phyloP scores from a whole-genome alignment of 164 flowering plant species.

The Vitis cinerea region DNA sequence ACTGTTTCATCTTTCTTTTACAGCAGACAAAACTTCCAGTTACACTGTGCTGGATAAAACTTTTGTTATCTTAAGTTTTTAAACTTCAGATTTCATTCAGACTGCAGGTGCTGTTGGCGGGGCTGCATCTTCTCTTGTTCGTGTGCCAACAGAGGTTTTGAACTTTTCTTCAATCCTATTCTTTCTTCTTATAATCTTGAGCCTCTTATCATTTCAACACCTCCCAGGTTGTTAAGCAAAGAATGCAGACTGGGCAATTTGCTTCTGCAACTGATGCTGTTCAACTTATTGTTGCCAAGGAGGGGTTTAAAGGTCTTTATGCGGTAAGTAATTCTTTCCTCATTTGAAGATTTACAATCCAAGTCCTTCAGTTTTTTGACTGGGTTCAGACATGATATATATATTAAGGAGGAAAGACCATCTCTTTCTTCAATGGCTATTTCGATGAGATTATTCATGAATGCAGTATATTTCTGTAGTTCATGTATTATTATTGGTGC shows the following conservation, averaged over 20 bases:
- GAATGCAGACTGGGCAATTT: conserved; percentile 93
- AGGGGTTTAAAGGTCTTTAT: conserved; percentile 87
- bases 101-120: conserved; percentile 98
- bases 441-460: background rate
- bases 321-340: conserved; percentile 51
- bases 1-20: too few species aligned
- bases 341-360: background rate
- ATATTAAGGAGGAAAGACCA: too few species aligned
- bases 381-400: background rate
- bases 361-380: background rate
- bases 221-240: conserved; percentile 82
- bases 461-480: background rate
- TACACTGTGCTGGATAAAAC: too few species aligned
- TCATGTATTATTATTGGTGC: background rate
- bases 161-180: background rate
- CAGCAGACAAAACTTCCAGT: too few species aligned
- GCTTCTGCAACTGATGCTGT: conserved; percentile 82
- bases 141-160: conserved; percentile 92
- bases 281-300: conserved; percentile 66
- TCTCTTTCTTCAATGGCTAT: too few species aligned
- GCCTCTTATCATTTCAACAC: background rate
- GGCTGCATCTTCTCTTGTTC: conserved; percentile 84
- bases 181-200: background rate
- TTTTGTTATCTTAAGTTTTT: background rate
- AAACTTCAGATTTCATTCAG: conserved; percentile 32